phyloP scores from a whole-genome alignment of 768 basidiomycete species.

The Tubosaeta sp. region DNA sequence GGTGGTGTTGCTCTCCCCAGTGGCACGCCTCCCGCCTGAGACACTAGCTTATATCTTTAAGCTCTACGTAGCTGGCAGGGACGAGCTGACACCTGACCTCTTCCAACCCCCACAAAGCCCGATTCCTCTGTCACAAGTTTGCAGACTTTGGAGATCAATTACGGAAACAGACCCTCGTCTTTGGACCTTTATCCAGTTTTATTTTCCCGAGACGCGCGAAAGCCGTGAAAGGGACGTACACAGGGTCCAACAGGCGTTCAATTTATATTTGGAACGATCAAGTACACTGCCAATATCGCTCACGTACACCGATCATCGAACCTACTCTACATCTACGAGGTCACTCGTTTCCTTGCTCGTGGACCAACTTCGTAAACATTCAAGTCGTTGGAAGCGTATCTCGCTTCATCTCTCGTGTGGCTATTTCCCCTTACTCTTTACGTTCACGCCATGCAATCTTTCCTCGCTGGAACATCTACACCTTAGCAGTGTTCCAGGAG shows the following conservation, averaged over 20 bases:
- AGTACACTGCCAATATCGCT: slow-evolving; percentile 14
- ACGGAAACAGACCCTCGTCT: slow-evolving; percentile 11
- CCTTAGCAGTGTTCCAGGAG: slow-evolving; percentile 3
- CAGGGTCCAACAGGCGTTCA: background rate
- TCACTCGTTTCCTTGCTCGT: slow-evolving; percentile 9
- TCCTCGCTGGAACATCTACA: slow-evolving; percentile 11
- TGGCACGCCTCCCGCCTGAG: slow-evolving; percentile 24
- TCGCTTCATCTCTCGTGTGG: slow-evolving; percentile 5
- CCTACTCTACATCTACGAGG: background rate
- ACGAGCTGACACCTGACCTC: background rate
- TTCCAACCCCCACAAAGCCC: background rate
- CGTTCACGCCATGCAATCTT: slow-evolving; percentile 14
- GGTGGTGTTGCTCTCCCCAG: too few relatives aligned
- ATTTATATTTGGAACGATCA: slow-evolving; percentile 13
- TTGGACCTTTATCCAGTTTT: slow-evolving; percentile 22
- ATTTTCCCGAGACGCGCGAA: slow-evolving; percentile 1
- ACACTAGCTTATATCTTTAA: slow-evolving; percentile 29
- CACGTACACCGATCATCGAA: slow-evolving; percentile 18
- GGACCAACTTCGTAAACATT: slow-evolving; percentile 10
- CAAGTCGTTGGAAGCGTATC: slow-evolving; percentile 16
- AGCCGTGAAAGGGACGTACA: slow-evolving; percentile 2
- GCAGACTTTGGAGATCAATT: slow-evolving; percentile 17
- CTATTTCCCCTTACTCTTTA: slow-evolving; percentile 15
- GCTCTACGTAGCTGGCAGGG: background rate
- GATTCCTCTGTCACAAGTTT: slow-evolving; percentile 16